A percentile compares a stretch with the other conserved stretches of the same genome.
Evolutionary conservation across 495 filamentous ascomycete species (phyloP).

Genomic region (Stereocaulon alpinum): DNA sequence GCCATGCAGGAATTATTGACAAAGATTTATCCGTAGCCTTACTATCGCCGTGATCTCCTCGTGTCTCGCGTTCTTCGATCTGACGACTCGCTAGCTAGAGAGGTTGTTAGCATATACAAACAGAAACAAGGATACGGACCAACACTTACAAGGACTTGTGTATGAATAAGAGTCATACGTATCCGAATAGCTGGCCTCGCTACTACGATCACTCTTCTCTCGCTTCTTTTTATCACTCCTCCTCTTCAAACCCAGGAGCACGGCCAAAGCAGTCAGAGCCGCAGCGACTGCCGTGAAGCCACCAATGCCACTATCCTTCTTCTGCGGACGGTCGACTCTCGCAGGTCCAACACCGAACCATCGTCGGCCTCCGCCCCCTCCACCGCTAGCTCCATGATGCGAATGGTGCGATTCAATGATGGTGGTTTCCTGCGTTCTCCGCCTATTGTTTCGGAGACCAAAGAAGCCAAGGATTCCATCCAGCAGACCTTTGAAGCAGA

Average conservation of each 20-base stretch:
- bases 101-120: slow-evolving; percentile 20
- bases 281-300: slow-evolving; percentile 48
- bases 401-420: slow-evolving; percentile 61
- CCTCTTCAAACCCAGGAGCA: slow-evolving; percentile 68
- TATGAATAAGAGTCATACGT: slow-evolving; percentile 30
- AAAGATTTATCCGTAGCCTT: neutral
- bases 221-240: slow-evolving; percentile 43
- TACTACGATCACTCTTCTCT: slow-evolving; percentile 30
- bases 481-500: slow-evolving; percentile 57
- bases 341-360: slow-evolving; percentile 60
- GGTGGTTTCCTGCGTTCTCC: slow-evolving; percentile 45
- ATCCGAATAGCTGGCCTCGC: slow-evolving; percentile 40
- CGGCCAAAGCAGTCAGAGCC: slow-evolving; percentile 53
- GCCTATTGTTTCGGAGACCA: slow-evolving; percentile 43
- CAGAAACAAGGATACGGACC: neutral
- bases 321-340: slow-evolving; percentile 38
- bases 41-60: slow-evolving; percentile 32
- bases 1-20: neutral
- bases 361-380: slow-evolving; percentile 40
- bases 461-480: slow-evolving; percentile 55
- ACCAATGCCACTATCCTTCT: slow-evolving; percentile 43
- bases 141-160: slow-evolving; percentile 30
- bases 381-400: slow-evolving; percentile 31
- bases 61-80: slow-evolving; percentile 40
- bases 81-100: slow-evolving; percentile 40